phyloP scores from a whole-genome alignment of 345 rosid species.

The Anastatica hierochuntica region DNA sequence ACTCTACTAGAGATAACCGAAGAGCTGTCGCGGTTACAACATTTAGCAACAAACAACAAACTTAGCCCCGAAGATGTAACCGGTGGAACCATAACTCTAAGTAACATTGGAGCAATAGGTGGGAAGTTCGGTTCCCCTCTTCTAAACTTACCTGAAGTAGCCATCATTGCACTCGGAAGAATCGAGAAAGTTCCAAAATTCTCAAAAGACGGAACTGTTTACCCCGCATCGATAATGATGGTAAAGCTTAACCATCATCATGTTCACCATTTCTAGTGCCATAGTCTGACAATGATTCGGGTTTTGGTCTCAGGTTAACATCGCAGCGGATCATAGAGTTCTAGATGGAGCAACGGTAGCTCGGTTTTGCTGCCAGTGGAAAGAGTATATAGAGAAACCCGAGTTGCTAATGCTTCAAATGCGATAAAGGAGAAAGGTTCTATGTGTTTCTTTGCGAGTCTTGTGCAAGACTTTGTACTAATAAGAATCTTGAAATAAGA shows the following conservation, averaged over 20 bases:
- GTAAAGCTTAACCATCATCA: conserved; percentile 32
- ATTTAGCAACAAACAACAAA: conserved; percentile 53
- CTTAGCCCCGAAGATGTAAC: conserved; percentile 63
- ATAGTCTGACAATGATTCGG: too few relatives aligned
- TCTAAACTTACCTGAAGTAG: conserved; percentile 83
- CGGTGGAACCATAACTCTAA: conserved; percentile 83
- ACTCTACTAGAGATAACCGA: conserved; percentile 76
- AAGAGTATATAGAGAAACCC: conserved; percentile 71
- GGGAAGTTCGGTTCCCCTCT: conserved; percentile 90
- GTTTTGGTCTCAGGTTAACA: conserved; percentile 45
- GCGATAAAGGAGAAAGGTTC: too few relatives aligned
- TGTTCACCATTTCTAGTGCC: too few relatives aligned
- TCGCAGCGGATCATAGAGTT: conserved; percentile 89
- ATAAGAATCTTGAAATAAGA: too few relatives aligned
- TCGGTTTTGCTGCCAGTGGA: conserved; percentile 82
- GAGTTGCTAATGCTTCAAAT: conserved; percentile 66
- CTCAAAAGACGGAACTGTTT: conserved; percentile 48
- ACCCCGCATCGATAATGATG: conserved; percentile 64
- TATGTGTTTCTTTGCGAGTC: too few relatives aligned
- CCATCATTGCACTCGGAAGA: conserved; percentile 81
- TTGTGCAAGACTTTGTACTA: too few relatives aligned
- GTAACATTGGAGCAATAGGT: conserved; percentile 90
- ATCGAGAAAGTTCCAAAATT: conserved; percentile 70
- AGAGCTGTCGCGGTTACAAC: conserved; percentile 71
- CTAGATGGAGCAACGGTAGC: conserved; percentile 93